A percentile compares a stretch with the other conserved stretches of the same genome.
Evolutionary conservation across 1,139 yeast genomes (phyloP).

Genomic region (Scheffersomyces quercinus): DNA sequence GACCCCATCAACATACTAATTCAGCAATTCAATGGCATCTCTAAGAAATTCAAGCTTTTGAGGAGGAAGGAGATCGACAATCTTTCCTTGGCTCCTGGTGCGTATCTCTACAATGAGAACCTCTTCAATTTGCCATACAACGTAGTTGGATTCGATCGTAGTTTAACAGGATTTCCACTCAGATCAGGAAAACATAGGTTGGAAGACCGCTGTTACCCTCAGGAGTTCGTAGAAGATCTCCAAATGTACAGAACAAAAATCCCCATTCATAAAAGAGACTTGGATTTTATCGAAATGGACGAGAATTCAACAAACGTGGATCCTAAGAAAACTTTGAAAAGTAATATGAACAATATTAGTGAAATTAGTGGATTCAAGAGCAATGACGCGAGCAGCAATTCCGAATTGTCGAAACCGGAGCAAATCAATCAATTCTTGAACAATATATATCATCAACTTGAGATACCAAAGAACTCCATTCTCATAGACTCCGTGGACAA

Average conservation of each 20-base stretch:
- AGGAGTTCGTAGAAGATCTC: constrained; percentile 44
- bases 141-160: constrained; percentile 46
- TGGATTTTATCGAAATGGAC: constrained; percentile 37
- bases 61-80: constrained; percentile 37
- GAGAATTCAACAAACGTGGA: constrained; percentile 22
- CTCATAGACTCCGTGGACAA: constrained; percentile 28
- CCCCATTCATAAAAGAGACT: constrained; percentile 38
- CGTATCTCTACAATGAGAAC: constrained; percentile 31
- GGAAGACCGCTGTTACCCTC: constrained; percentile 29
- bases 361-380: background rate
- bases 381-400: background rate
- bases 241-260: constrained; percentile 33
- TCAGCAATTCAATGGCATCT: constrained; percentile 40
- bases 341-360: background rate
- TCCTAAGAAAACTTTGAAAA: constrained; percentile 15
- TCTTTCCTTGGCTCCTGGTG: constrained; percentile 28
- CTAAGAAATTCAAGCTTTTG: constrained; percentile 35
- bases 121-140: constrained; percentile 39
- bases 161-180: constrained; percentile 43
- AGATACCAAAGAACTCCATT: constrained; percentile 31
- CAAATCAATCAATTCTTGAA: constrained; percentile 13
- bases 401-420: constrained; percentile 1
- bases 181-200: constrained; percentile 24
- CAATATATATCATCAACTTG: constrained; percentile 24
- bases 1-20: constrained; percentile 34